Percentiles rank a stretch among this genome's conserved stretches.
phyloP scores from a whole-genome alignment of 306 rosid species.

The Morella rubra region DNA sequence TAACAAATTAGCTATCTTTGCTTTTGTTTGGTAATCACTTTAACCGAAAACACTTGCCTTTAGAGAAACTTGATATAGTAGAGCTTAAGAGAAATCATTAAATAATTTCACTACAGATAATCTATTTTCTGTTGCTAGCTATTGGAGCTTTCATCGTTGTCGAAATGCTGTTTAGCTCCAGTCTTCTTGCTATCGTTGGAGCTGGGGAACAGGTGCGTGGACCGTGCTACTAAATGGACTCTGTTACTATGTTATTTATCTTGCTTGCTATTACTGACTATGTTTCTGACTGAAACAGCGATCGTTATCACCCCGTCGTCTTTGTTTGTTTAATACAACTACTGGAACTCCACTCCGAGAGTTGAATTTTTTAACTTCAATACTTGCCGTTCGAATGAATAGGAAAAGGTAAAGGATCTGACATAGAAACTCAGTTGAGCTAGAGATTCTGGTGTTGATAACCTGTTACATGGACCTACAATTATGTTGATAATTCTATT shows the following conservation, averaged over 20 bases:
- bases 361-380: conserved; percentile 84
- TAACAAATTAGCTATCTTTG: not conserved
- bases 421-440: not conserved
- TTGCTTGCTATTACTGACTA: conserved; percentile 13
- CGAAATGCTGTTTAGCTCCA: conserved; percentile 86
- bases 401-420: conserved; percentile 51
- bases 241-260: not conserved
- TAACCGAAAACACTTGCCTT: not conserved
- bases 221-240: not conserved
- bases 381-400: conserved; percentile 90
- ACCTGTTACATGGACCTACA: not conserved
- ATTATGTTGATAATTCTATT: not conserved
- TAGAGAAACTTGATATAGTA: not conserved
- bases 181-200: conserved; percentile 95
- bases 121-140: conserved; percentile 30
- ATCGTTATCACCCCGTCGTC: conserved; percentile 92
- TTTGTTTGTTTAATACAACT: conserved; percentile 77
- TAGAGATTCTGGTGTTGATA: not conserved
- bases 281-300: conserved; percentile 54
- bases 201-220: conserved; percentile 86
- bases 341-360: conserved; percentile 76
- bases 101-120: not conserved
- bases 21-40: not conserved
- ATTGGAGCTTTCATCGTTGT: conserved; percentile 80
- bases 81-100: not conserved